Conservation (phyloP, 805 yeast genomes). For the Myxozyma geophila region DNA sequence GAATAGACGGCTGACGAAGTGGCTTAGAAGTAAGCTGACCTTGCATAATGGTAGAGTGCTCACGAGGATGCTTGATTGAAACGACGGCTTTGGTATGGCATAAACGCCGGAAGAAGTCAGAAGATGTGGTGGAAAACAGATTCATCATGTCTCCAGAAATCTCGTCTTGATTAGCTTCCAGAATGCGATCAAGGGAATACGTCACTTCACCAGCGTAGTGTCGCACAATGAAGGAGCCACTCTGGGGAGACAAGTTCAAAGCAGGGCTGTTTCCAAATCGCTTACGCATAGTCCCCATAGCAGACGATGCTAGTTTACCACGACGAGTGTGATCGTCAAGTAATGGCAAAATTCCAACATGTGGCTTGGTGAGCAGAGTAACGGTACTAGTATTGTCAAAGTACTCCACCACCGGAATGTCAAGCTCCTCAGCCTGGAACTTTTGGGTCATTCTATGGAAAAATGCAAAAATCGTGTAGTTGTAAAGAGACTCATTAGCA, state of each 20-base stretch:
- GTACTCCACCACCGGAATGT: slow-evolving; percentile 59
- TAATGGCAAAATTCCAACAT: slow-evolving; percentile 46
- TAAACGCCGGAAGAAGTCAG: slow-evolving; percentile 45
- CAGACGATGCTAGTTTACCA: slow-evolving; percentile 43
- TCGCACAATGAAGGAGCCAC: slow-evolving; percentile 51
- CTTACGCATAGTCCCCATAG: slow-evolving; percentile 43
- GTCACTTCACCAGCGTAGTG: slow-evolving; percentile 66
- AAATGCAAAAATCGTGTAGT: slow-evolving; percentile 47
- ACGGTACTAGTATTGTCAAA: slow-evolving; percentile 62
- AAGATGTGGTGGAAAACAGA: slow-evolving; percentile 47
- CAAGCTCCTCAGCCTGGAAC: slow-evolving; percentile 50
- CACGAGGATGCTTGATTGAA: slow-evolving; percentile 42
- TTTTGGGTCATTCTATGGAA: slow-evolving; percentile 48
- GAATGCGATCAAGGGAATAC: slow-evolving; percentile 56
- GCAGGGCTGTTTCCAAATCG: slow-evolving; percentile 44
- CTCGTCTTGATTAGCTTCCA: slow-evolving; percentile 59
- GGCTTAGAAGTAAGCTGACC: slow-evolving; percentile 51
- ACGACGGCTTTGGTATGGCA: slow-evolving; percentile 47
- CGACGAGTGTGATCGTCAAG: slow-evolving; percentile 48
- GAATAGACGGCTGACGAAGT: slow-evolving; percentile 48
- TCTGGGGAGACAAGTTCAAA: slow-evolving; percentile 28
- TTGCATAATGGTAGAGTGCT: slow-evolving; percentile 43
- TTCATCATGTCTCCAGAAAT: slow-evolving; percentile 50
- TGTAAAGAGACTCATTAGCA: slow-evolving; percentile 50
- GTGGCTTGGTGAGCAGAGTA: slow-evolving; percentile 54